Conservation (phyloP, 176 grass and related monocot genomes). For the Musa itinerans region DNA sequence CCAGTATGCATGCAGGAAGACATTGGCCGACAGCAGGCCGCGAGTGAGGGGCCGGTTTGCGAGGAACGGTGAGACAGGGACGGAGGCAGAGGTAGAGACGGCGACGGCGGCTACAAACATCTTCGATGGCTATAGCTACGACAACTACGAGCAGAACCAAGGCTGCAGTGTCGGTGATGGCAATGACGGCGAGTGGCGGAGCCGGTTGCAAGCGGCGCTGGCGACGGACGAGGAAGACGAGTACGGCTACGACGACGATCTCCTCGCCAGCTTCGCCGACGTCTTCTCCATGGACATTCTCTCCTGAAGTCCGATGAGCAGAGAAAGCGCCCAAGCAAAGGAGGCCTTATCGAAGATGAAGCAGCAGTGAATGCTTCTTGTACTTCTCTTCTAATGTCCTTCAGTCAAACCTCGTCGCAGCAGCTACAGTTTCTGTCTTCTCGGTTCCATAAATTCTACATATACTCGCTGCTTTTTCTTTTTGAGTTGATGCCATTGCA, state of each 20-base stretch:
- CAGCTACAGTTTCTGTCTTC: too few species aligned
- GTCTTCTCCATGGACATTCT: slow-evolving; percentile 10
- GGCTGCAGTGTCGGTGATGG: neutral
- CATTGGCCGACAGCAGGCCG: slow-evolving; percentile 10
- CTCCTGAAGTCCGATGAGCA: neutral
- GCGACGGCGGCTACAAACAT: neutral
- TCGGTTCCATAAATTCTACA: too few species aligned
- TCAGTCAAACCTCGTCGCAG: too few species aligned
- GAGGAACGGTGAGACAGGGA: neutral
- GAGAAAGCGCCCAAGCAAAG: too few species aligned
- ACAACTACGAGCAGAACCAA: neutral
- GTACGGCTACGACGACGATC: slow-evolving; percentile 38
- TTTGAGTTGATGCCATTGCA: too few species aligned
- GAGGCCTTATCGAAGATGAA: too few species aligned
- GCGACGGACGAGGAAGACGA: neutral
- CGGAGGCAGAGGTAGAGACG: neutral
- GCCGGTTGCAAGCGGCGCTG: slow-evolving; percentile 27
- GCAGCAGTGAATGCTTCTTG: too few species aligned
- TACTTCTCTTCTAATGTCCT: too few species aligned
- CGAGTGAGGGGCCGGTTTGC: slow-evolving; percentile 9
- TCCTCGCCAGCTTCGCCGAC: slow-evolving; percentile 63
- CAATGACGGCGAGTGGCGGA: slow-evolving; percentile 56
- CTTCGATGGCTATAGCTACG: too few species aligned
- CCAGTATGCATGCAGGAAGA: slow-evolving; percentile 5
- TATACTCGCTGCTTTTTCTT: too few species aligned